Evolutionary conservation across 2,329 filamentous ascomycete genomes (phyloP), one percentile per base, ranked within the genome.

Genomic region (Fusarium algeriense): DNA sequence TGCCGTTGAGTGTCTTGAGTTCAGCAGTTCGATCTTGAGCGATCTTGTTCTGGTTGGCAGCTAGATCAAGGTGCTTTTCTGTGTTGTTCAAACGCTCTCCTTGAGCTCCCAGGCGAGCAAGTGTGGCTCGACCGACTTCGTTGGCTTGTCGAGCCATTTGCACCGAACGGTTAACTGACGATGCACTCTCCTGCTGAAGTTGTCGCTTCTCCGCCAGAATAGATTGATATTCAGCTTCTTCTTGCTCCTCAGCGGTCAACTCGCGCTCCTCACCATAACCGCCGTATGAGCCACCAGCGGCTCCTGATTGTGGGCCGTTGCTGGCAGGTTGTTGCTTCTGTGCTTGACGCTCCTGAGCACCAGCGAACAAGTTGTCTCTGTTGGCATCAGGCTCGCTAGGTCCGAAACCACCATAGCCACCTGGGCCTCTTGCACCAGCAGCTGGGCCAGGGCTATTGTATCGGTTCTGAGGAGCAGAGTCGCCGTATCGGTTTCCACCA

Each of bases 21-120:
- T 97, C 94, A 50, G 90, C 89, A 2, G 94, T 92, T 75, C 93
- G 92, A 73, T 95, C 93, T 74, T 94, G 91, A 0, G 93, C 93
- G 64, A 92, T 84, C 63, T 90, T 89, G 75, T 93, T 93, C 78
- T 94, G 91, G 70, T 91, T 91, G n/a, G 88, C 83, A 7, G 94
- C 92, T 71, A 93, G 85, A 75, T 97, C 93, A 62, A 98, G 86
- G 76, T 95, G 94, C 80, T 89, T 89, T 80, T 97, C 93, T 1
- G 92, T 93, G 77, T 95, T 93, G 78, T 95, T 89, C 60, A 97
- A 87, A 19, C 91, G 88, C 78, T 97, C 93, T 64, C 92, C 92
- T 80, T 97, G 94, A 17, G 87, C 89, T 57, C 91, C 92, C 15
- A 97, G 88, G 61, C 92, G 87, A 41, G 89, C 91, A 40, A 95